These are phyloP conservation scores for Evernia prunastri DNA, from an alignment of 495 filamentous ascomycete species.

Conservation along the genomic window DNA sequence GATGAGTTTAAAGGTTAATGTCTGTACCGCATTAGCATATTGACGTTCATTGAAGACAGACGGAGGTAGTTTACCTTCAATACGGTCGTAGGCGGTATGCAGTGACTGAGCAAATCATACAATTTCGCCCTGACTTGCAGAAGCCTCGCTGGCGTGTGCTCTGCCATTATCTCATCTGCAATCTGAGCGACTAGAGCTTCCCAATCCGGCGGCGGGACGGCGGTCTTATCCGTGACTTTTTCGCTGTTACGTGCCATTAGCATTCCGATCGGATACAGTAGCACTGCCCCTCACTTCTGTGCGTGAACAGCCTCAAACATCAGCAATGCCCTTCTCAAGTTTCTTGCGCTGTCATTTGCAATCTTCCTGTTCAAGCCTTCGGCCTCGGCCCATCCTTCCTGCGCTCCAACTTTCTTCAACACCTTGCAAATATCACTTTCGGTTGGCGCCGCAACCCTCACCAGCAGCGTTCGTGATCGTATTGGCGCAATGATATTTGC, in stretches of 20 bases:
- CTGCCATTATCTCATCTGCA: conserved; percentile 83
- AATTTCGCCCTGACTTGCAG: conserved; percentile 83
- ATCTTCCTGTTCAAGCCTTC: conserved; percentile 71
- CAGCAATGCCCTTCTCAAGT: conserved; percentile 78
- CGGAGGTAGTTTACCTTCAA: conserved; percentile 55
- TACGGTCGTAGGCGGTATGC: conserved; percentile 88
- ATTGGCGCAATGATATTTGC: conserved; percentile 98
- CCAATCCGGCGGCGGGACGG: conserved; percentile 93
- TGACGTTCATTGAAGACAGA: background rate
- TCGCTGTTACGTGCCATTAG: conserved; percentile 51
- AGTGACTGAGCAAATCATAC: conserved; percentile 93
- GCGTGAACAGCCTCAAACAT: conserved; percentile 97
- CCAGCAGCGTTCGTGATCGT: conserved; percentile 76
- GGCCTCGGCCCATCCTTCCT: conserved; percentile 67
- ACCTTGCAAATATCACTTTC: conserved; percentile 76
- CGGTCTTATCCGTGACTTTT: conserved; percentile 78
- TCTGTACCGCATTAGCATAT: conserved; percentile 33
- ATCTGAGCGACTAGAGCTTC: conserved; percentile 82
- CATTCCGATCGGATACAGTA: conserved; percentile 20
- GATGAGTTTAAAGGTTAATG: conserved; percentile 87
- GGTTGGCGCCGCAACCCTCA: conserved; percentile 85
- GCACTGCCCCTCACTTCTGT: conserved; percentile 62
- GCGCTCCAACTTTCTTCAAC: conserved; percentile 63
- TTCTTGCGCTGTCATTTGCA: conserved; percentile 85
- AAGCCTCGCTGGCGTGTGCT: conserved; percentile 81